Conservation (phyloP, 495 filamentous ascomycete genomes). For the Echria macrotheca region DNA sequence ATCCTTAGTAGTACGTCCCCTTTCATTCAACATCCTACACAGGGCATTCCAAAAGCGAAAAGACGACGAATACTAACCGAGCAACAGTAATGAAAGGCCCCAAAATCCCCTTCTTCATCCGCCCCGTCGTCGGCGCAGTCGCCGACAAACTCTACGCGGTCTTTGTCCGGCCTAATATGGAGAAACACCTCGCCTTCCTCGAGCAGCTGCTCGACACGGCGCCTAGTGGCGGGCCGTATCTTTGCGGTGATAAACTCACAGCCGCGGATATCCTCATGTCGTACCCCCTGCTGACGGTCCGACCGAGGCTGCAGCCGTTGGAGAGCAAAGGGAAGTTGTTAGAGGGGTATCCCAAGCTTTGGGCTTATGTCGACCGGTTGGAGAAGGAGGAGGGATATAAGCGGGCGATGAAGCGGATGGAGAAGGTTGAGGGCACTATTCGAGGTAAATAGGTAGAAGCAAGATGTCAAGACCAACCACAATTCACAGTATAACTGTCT, state of each 20-base stretch:
- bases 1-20: conserved; percentile 19
- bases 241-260: conserved; percentile 68
- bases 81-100: conserved; percentile 47
- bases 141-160: conserved; percentile 52
- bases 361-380: conserved; percentile 57
- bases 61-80: neutral
- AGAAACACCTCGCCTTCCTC: conserved; percentile 63
- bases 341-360: conserved; percentile 41
- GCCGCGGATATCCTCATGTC: conserved; percentile 77
- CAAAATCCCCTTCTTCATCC: conserved; percentile 78
- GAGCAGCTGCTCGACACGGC: conserved; percentile 64
- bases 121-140: conserved; percentile 64
- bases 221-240: conserved; percentile 50
- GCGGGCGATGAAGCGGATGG: conserved; percentile 51
- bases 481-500: too few relatives aligned
- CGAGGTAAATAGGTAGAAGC: too few relatives aligned
- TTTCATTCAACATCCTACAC: too few relatives aligned
- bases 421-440: conserved; percentile 53
- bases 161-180: conserved; percentile 60
- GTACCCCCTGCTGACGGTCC: conserved; percentile 61
- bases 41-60: neutral
- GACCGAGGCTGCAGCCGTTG: conserved; percentile 50
- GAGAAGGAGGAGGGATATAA: conserved; percentile 57
- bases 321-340: conserved; percentile 21
- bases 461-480: too few relatives aligned